Evolutionary conservation across 1,284 basidiomycete species (phyloP), one percentile per base, ranked within the genome.

Genomic region (Trichosporon sp.): DNA sequence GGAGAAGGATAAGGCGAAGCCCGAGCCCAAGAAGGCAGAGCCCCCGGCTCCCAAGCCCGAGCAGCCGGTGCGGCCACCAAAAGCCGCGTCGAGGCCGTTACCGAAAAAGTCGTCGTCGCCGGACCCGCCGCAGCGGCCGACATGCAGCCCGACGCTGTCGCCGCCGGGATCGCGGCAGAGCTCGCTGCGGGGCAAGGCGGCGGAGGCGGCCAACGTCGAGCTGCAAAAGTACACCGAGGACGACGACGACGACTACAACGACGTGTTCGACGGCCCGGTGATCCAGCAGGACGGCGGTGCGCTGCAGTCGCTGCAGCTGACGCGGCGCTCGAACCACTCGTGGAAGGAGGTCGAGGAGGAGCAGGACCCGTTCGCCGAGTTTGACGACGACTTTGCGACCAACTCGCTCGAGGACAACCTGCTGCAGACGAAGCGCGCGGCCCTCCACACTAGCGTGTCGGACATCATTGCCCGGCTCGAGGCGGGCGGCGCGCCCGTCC

Each of bases 281-380:
- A 65, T 69, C 88, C 69, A 91, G 91, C 81, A 53, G 42, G 60
- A 64, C 27, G 64, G 64, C 21, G 64, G 64, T 51, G 56, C 74
- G 7, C 68, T 75, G 25, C 66, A 71, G 23, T 75, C 75, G 0
- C 71, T 80, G 15, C 75, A 93, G 77, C 86, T 98, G 67, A 93
- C 92, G 1, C 85, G 91, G 66, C 81, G 95, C 53, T 93, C 93
- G 25, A 93, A 91, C 79, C 90, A 89, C 80, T 93, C 92, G 25
- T 95, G 92, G 92, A 90, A 90, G 31, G 88, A 91, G 34, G 88
- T 88, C 3, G 93, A 95, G 70, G 92, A 93, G 60, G 93, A 95
- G 70, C 91, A 92, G 68, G 95, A 97, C 85, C 94, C 95, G 0
- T 98, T 98, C 77, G 93, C 95, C 0, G 93, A 95, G 90, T 93